Conservation (phyloP, 495 filamentous ascomycete species). For the Penicillium soppii region DNA sequence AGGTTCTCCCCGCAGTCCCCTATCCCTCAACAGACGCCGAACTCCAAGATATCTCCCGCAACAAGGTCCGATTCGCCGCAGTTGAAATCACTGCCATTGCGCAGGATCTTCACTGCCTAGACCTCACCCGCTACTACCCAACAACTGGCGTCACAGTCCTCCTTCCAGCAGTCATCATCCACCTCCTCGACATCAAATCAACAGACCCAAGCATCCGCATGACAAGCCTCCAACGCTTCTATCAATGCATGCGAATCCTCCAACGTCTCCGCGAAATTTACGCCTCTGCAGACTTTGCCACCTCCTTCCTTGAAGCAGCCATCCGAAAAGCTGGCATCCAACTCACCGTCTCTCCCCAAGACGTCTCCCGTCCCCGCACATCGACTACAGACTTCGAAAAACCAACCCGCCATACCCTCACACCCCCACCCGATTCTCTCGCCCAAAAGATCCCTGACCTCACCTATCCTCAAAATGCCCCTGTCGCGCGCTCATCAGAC, state of each 20-base stretch:
- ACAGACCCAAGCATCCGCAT: conserved; percentile 65
- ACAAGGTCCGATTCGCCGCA: conserved; percentile 75
- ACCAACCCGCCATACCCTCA: conserved; percentile 32
- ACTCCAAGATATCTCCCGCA: conserved; percentile 73
- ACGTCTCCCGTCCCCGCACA: conserved; percentile 20
- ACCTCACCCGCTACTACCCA: conserved; percentile 75
- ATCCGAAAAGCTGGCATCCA: conserved; percentile 76
- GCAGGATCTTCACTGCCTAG: conserved; percentile 63
- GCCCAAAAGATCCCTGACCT: conserved; percentile 45
- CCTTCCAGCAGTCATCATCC: conserved; percentile 86
- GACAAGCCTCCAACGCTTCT: conserved; percentile 71
- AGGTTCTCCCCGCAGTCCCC: conserved; percentile 74
- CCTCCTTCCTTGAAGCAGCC: conserved; percentile 80
- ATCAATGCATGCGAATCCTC: conserved; percentile 82
- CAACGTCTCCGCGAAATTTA: conserved; percentile 79
- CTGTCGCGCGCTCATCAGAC: conserved; percentile 19
- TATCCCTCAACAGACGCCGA: conserved; percentile 56
- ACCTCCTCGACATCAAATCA: conserved; percentile 85
- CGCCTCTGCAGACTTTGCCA: conserved; percentile 81
- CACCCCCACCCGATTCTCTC: conserved; percentile 45
- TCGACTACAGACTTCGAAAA: too few relatives aligned
- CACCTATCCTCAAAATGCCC: conserved; percentile 35
- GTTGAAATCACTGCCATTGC: conserved; percentile 78
- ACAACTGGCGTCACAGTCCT: conserved; percentile 88
- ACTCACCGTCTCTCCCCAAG: conserved; percentile 42